phyloP scores from a whole-genome alignment of 1,139 yeast species.

The Pneumocystis carinii region DNA sequence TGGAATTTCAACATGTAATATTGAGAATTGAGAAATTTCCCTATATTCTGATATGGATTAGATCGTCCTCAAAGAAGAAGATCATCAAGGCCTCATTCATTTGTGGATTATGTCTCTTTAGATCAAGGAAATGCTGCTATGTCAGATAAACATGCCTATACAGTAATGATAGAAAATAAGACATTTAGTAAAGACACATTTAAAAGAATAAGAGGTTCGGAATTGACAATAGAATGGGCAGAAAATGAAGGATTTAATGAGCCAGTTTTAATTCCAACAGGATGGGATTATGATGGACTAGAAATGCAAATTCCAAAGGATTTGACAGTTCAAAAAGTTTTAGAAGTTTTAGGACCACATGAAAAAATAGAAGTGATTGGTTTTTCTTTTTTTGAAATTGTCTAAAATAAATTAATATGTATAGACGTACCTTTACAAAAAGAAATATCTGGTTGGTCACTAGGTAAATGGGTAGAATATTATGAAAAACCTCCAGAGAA shows the following conservation, averaged over 20 bases:
- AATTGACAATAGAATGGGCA: constrained; percentile 30
- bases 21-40: not conserved
- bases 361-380: constrained; percentile 46
- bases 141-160: constrained; percentile 50
- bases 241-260: constrained; percentile 22
- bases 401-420: constrained; percentile 23
- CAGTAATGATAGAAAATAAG: constrained; percentile 25
- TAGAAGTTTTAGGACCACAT: constrained; percentile 48
- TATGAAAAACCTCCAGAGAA: constrained; percentile 33
- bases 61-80: constrained; percentile 39
- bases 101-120: constrained; percentile 55
- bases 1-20: constrained; percentile 34
- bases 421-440: constrained; percentile 75
- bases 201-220: constrained; percentile 21
- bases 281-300: constrained; percentile 23
- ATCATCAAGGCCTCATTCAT: constrained; percentile 38
- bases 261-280: constrained; percentile 29
- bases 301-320: constrained; percentile 32
- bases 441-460: constrained; percentile 43
- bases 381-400: not conserved
- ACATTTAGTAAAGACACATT: constrained; percentile 15
- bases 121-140: constrained; percentile 61
- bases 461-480: constrained; percentile 63
- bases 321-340: constrained; percentile 41
- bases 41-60: not conserved